Conservation (phyloP, 2,329 filamentous ascomycete species). For the Talaromyces islandicus region DNA sequence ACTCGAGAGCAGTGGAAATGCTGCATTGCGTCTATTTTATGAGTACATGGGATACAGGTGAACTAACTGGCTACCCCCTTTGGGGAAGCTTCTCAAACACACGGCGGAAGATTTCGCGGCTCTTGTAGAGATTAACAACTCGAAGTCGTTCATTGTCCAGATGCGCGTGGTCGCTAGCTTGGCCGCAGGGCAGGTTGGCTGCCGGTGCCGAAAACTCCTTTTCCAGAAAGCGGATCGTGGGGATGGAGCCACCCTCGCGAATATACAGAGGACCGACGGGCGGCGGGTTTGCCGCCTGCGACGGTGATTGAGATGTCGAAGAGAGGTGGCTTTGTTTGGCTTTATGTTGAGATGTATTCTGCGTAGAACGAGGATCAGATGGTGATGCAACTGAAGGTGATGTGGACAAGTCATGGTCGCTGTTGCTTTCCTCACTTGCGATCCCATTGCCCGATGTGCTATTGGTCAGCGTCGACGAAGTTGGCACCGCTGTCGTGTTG, state of each 20-base stretch:
- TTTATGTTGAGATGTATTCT: background rate
- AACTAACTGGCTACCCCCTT: conserved; percentile 9
- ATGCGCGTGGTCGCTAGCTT: conserved; percentile 90
- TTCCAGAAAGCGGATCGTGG: conserved; percentile 86
- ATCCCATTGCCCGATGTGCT: conserved; percentile 12
- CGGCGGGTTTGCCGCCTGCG: background rate
- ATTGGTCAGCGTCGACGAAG: conserved; percentile 35
- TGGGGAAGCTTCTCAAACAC: conserved; percentile 67
- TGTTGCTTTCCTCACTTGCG: background rate
- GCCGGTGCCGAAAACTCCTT: conserved; percentile 90
- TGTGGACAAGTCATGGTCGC: background rate
- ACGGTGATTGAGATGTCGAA: background rate
- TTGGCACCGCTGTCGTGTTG: conserved; percentile 23
- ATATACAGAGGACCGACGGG: conserved; percentile 69
- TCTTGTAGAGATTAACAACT: conserved; percentile 81
- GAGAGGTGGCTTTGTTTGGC: background rate
- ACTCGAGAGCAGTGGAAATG: background rate
- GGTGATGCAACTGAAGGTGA: conserved; percentile 4
- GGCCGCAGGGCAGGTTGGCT: conserved; percentile 87
- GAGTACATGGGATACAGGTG: background rate
- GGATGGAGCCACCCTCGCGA: conserved; percentile 90
- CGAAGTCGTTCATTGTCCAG: conserved; percentile 91
- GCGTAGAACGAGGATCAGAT: background rate
- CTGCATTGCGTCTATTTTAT: background rate
- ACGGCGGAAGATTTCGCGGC: conserved; percentile 80